These are phyloP conservation scores for Plasmodium cynomolgi DNA, from an alignment of 169 alveolate genomes.

Conservation along the genomic window DNA sequence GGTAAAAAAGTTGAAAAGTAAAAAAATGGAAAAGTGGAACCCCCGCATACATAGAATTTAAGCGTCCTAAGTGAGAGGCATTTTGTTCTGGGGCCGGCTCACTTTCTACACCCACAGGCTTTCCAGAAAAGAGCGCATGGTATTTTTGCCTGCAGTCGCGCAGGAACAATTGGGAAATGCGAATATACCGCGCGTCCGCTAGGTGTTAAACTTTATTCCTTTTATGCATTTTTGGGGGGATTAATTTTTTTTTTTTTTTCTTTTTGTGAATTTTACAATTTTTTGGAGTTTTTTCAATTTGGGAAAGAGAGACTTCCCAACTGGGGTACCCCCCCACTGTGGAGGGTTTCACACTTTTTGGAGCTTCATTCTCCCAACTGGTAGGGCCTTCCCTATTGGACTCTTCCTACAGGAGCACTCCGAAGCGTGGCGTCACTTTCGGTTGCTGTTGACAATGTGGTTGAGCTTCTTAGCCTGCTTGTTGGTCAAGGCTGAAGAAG, in stretches of 20 bases:
- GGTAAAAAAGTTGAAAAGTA: background rate
- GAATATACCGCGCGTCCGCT: background rate
- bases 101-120: background rate
- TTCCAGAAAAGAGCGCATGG: background rate
- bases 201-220: background rate
- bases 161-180: background rate
- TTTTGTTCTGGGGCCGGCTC: background rate
- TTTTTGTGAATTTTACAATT: background rate
- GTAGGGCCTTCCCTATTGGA: background rate
- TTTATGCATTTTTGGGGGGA: background rate
- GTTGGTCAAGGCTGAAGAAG: conserved; percentile 83
- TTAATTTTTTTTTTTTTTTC: background rate
- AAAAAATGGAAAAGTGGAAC: background rate
- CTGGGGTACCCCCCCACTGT: background rate
- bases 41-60: background rate
- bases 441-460: conserved; percentile 55
- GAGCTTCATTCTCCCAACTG: background rate
- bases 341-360: background rate
- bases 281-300: background rate
- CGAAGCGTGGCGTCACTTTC: background rate
- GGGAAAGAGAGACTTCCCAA: background rate
- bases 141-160: background rate
- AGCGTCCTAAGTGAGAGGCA: background rate
- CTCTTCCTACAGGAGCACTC: background rate
- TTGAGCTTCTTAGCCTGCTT: conserved; percentile 81